phyloP scores from a whole-genome alignment of 2,329 filamentous ascomycete species.

The Aureobasidium zeae region DNA sequence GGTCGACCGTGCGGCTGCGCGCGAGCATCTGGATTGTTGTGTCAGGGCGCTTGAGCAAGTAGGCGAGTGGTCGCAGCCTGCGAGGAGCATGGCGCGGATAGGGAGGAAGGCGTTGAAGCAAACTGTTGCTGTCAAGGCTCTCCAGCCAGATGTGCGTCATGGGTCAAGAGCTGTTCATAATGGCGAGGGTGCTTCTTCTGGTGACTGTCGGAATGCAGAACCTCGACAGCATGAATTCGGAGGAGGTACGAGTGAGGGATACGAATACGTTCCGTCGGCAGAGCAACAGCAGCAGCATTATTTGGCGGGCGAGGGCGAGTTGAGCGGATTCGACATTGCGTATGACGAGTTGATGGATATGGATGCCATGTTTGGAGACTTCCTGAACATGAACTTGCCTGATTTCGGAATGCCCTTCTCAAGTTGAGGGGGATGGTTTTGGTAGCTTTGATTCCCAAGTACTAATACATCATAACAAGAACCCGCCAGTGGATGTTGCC shows the following conservation, averaged over 20 bases:
- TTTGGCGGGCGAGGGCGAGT: background rate
- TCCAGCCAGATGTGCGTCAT: background rate
- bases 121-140: background rate
- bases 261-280: background rate
- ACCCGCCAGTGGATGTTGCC: too few relatives aligned
- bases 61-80: constrained; percentile 14
- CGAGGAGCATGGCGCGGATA: constrained; percentile 15
- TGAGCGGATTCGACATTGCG: constrained; percentile 4
- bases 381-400: constrained; percentile 18
- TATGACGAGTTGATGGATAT: constrained; percentile 17
- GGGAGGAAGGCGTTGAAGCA: constrained; percentile 17
- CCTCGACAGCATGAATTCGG: background rate
- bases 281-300: background rate
- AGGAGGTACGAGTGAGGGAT: too few relatives aligned
- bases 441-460: too few relatives aligned
- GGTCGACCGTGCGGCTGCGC: constrained; percentile 14
- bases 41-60: constrained; percentile 16
- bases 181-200: background rate
- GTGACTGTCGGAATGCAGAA: background rate
- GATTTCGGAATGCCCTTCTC: constrained; percentile 8
- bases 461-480: too few relatives aligned
- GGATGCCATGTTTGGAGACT: constrained; percentile 18
- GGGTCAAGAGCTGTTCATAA: background rate
- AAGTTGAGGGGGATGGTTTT: too few relatives aligned
- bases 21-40: constrained; percentile 17